Evolutionary conservation across 192 early-diverging fungal genomes (phyloP), one percentile per base, ranked within the genome.

Genomic region (Pilaira anomala): DNA sequence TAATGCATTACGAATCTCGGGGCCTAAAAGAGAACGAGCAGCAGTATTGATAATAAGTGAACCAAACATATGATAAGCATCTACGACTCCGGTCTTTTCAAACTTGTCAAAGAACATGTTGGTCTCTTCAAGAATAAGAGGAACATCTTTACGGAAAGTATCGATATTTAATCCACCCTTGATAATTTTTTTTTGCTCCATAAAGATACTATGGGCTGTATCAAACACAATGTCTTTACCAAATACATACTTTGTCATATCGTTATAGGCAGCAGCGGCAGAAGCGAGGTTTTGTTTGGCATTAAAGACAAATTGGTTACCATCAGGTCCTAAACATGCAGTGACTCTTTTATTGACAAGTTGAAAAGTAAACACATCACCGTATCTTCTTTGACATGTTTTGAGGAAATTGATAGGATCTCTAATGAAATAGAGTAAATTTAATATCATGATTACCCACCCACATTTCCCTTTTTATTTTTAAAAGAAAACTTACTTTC

Each of bases 111-210:
- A 86, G 73, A 93, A 96, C 49, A 82, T 79, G 50, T 77, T 76
- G 60, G 86, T 83, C 74, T 98, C 96, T 61, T 89, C 77, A 29
- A 84, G 76, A 53, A 97, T 87, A 62, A 93, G 84, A 44, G 93
- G 91, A 48, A 97, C 82, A 79, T 97, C 94, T 36, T 85, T 73
- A 52, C 88, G 80, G 76, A 98, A 91, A 65, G 87, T 93, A 40
- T 94, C 87, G 56, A 84, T 85, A 55, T 91, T 87, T 59, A 98
- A 80, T 33, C 90, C 87, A 58, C 89, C 85, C 81, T 98, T 98
- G 72, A 97, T 88, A 78, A 98, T 94, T 77, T 82, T 93, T 83
- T 98, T 98, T 81, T 98, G 96, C 79, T 98, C 94, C 96, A 98
- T 98, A 67, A 98, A 86, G 55, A 93, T 80, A 41, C 84, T 61